Evolutionary conservation across 2,329 filamentous ascomycete genomes (phyloP).

Genomic region (Phaeosphaeriaceae sp.): DNA sequence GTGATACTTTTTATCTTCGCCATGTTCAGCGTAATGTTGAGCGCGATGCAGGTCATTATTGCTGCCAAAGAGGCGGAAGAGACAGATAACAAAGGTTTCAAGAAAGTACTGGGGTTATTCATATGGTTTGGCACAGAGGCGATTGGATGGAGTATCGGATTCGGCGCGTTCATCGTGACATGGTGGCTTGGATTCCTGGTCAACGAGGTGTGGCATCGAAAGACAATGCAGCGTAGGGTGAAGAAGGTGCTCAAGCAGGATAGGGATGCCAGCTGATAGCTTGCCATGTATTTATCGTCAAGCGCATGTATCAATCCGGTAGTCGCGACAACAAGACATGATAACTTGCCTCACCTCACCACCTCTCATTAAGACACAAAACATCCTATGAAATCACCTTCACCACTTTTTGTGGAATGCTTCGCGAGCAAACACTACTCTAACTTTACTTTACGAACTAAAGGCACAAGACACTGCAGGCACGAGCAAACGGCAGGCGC

Average conservation of each 20-base stretch:
- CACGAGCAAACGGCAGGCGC: not conserved
- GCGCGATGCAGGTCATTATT: conserved; percentile 31
- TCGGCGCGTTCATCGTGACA: conserved; percentile 21
- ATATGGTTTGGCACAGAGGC: conserved; percentile 23
- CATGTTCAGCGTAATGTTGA: conserved; percentile 24
- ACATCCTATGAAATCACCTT: not conserved
- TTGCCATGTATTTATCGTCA: not conserved
- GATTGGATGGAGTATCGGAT: conserved; percentile 25
- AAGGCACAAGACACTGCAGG: not conserved
- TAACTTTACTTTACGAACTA: not conserved
- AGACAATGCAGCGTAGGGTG: conserved; percentile 9
- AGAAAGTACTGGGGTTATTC: conserved; percentile 19
- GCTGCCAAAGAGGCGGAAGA: conserved; percentile 17
- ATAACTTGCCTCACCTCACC: too few species aligned
- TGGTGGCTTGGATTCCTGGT: conserved; percentile 26
- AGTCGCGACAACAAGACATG: too few species aligned
- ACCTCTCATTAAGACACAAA: too few species aligned
- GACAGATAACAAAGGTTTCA: conserved; percentile 21
- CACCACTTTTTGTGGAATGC: not conserved
- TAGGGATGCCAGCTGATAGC: not conserved
- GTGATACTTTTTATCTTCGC: conserved; percentile 28
- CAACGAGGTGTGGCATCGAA: conserved; percentile 21
- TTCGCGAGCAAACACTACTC: not conserved
- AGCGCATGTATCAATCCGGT: too few species aligned
- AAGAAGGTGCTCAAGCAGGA: conserved; percentile 14